Evolutionary conservation across 257 asterid genomes (phyloP).

Genomic region (Solanum appendiculatum): DNA sequence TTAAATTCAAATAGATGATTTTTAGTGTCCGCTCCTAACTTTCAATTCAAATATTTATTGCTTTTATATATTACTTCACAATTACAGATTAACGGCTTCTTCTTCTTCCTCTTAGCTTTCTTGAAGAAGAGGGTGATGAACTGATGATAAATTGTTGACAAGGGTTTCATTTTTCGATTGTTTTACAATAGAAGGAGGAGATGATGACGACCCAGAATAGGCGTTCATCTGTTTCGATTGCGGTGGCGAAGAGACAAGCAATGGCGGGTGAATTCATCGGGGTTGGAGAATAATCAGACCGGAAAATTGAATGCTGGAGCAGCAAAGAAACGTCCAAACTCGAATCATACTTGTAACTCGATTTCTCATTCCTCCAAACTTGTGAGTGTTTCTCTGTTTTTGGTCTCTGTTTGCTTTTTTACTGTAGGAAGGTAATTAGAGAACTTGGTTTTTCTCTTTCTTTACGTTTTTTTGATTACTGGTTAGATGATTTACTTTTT

Average conservation of each 20-base stretch:
- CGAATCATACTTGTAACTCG: too few species aligned
- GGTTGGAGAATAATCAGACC: constrained; percentile 18
- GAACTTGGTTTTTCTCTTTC: background rate
- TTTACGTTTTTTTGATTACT: background rate
- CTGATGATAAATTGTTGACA: background rate
- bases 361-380: too few species aligned
- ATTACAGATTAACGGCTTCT: background rate
- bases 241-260: constrained; percentile 56
- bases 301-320: constrained; percentile 20
- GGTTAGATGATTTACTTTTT: background rate
- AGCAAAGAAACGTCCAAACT: constrained; percentile 65
- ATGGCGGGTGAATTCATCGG: too few species aligned
- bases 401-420: background rate
- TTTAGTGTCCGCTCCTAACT: constrained; percentile 66
- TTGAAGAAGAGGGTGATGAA: background rate
- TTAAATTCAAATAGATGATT: constrained; percentile 23
- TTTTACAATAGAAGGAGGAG: background rate
- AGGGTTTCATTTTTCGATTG: too few species aligned
- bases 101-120: background rate
- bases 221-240: constrained; percentile 47
- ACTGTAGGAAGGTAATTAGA: background rate
- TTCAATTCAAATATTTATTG: constrained; percentile 37
- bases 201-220: constrained; percentile 17
- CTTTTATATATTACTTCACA: background rate
- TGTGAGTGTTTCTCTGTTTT: constrained; percentile 25